Percentiles rank a stretch among this genome's conserved stretches.
phyloP scores from a whole-genome alignment of 2,329 filamentous ascomycete genomes.

The Cordyceps cicadae region DNA sequence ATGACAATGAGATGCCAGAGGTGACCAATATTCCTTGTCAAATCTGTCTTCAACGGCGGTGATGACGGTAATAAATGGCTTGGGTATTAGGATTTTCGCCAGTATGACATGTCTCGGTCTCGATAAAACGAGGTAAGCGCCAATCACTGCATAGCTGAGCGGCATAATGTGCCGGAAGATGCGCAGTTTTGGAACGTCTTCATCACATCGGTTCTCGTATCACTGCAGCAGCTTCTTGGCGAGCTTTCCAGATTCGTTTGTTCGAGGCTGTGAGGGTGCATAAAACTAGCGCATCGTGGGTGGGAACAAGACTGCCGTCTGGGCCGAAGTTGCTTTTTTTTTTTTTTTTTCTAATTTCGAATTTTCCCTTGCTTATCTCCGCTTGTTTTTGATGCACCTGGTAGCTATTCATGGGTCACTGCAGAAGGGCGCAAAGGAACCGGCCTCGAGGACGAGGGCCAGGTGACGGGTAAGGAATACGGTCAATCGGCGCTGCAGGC shows the following conservation, averaged over 20 bases:
- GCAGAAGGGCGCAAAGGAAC: background rate
- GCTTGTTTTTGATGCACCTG: background rate
- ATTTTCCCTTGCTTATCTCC: background rate
- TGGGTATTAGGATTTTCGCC: background rate
- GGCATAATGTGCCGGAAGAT: background rate
- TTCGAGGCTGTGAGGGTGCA: background rate
- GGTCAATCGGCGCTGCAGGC: background rate
- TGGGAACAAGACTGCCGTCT: constrained; percentile 1
- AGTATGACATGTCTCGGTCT: background rate
- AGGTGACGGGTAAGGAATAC: background rate
- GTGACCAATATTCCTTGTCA: background rate
- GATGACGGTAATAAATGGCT: background rate
- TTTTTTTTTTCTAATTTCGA: background rate
- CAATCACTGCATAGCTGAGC: background rate
- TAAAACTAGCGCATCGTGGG: background rate
- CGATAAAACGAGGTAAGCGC: background rate
- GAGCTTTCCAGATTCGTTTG: background rate
- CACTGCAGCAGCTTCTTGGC: constrained; percentile 3
- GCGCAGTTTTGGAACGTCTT: background rate
- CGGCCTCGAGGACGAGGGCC: background rate
- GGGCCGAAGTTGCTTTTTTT: constrained; percentile 1
- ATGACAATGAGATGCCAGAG: background rate
- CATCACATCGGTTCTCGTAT: constrained; percentile 1
- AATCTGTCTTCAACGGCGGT: background rate
- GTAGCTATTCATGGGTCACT: background rate